These are phyloP conservation scores for Cornus florida DNA, from an alignment of 148 eudicot genomes.

Conservation along the genomic window DNA sequence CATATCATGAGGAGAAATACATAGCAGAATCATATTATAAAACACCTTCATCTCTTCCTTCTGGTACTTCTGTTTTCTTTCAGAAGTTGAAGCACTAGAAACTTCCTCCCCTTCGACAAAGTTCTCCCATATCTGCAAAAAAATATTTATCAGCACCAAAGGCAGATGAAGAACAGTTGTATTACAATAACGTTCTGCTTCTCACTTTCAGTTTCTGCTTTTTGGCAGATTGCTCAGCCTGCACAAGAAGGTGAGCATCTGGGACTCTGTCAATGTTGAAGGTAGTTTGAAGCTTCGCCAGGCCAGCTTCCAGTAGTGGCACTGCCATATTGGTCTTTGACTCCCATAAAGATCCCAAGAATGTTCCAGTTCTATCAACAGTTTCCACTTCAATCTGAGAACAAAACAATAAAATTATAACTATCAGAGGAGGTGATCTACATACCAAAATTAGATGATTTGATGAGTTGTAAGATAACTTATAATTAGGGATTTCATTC, in stretches of 20 bases:
- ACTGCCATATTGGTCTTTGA: constrained; percentile 66
- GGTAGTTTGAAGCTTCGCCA: constrained; percentile 75
- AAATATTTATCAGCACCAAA: constrained; percentile 6
- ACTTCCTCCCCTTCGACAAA: constrained; percentile 92
- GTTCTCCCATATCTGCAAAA: constrained; percentile 85
- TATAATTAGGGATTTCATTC: no score
- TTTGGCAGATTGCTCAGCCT: constrained; percentile 89
- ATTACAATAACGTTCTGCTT: background rate
- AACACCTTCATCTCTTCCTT: constrained; percentile 85
- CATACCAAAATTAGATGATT: no score
- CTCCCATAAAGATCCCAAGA: constrained; percentile 91
- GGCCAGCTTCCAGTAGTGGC: constrained; percentile 80
- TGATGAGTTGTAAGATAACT: no score
- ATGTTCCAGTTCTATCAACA: constrained; percentile 93
- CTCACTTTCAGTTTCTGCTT: constrained; percentile 81
- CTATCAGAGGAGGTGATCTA: no score
- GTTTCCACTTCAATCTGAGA: constrained; percentile 94
- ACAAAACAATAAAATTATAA: background rate
- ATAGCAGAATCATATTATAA: background rate
- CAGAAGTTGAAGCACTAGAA: constrained; percentile 52
- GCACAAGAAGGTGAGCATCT: constrained; percentile 73
- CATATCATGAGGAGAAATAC: background rate
- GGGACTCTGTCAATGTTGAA: constrained; percentile 76
- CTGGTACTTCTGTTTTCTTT: constrained; percentile 72
- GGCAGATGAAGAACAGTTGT: background rate